Evolutionary conservation across 2,329 filamentous ascomycete genomes (phyloP), one percentile per base, ranked within the genome.

Genomic region (Alternaria sp.): DNA sequence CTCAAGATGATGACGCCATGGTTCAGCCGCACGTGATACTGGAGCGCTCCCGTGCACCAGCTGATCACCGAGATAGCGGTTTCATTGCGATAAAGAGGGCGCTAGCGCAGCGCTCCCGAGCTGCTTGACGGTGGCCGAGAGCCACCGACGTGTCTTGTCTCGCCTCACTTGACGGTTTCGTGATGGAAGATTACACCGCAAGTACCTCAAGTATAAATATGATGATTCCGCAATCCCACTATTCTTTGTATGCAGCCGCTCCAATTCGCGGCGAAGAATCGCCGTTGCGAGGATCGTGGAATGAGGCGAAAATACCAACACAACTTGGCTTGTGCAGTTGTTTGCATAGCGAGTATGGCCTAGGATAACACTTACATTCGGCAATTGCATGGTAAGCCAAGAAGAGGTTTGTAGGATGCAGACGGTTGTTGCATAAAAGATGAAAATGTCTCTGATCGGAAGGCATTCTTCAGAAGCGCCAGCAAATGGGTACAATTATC

Each of bases 1-100:
- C 52, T 50, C 52, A 21, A 36, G 30, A n/a, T 47, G 44, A 44
- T 61, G 58, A 61, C 58, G 58, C 52, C 51, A 61, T 49, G 53
- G 45, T 57, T 17, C n/a, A 30, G 11, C 17, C 19, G 45, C 58
- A 61, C 58, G 58, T 61, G 58, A 61, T 30, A 19, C n/a, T 8
- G 13, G 17, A 50, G 25, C 21, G 30, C 28, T 45, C n/a, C 57
- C 28, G 44, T 30, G 52, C 25, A 30, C 58, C 58, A 61, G 58
- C 28, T 61, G 58, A 61, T 57, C 45, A 57, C 6, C 30, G 26
- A 26, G 52, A 57, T 61, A 50, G 40, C 58, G 36, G 58, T 57
- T 57, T 61, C 52, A 57, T 32, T 19, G 21, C 43, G 52, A 55
- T 44, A 47, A 40, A 44, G 36, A 21, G 30, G 19, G 13, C 15